These are phyloP conservation scores for Umbelopsis vinacea DNA, from an alignment of 192 early-diverging fungal genomes.

Conservation along the genomic window DNA sequence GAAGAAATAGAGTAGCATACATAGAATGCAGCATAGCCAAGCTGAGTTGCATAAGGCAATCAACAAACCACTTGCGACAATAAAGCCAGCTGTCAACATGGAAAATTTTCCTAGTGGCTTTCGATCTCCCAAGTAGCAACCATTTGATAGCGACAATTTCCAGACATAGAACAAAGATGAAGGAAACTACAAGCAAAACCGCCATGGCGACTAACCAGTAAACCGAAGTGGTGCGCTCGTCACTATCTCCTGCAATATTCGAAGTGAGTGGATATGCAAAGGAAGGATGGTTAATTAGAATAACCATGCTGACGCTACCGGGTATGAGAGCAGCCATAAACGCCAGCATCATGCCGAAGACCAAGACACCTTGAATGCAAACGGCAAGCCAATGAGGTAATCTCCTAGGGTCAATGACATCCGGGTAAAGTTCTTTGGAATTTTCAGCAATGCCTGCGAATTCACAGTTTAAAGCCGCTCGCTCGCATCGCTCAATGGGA, in stretches of 20 bases:
- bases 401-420: background rate
- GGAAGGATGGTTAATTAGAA: background rate
- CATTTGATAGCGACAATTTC: conserved; percentile 11
- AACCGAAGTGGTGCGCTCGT: background rate
- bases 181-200: background rate
- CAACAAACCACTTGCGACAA: conserved; percentile 4
- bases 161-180: background rate
- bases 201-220: background rate
- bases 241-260: background rate
- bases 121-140: background rate
- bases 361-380: background rate
- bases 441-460: background rate
- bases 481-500: background rate
- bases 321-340: conserved; percentile 12
- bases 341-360: background rate
- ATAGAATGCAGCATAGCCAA: conserved; percentile 9
- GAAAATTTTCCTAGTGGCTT: conserved; percentile 7
- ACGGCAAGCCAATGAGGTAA: conserved; percentile 1
- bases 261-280: background rate
- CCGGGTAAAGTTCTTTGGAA: background rate
- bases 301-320: background rate
- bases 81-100: conserved; percentile 11
- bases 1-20: conserved; percentile 8
- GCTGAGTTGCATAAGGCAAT: conserved; percentile 8
- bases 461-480: background rate